Evolutionary conservation across 164 flowering plant species (phyloP).

Genomic region (Pachysandra terminalis): DNA sequence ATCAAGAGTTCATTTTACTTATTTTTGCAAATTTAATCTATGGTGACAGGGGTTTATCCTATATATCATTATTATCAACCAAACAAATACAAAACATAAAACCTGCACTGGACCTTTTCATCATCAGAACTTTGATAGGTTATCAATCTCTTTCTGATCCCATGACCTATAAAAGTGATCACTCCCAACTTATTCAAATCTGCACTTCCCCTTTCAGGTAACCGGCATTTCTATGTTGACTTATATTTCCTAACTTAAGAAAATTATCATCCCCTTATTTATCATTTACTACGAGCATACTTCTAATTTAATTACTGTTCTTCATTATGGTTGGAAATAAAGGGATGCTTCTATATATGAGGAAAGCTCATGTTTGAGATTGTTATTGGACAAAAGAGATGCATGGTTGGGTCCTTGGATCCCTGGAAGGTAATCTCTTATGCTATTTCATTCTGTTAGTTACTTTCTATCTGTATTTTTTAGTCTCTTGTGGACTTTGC

Average conservation of each 20-base stretch:
- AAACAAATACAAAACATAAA: slow-evolving; percentile 49
- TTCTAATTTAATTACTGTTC: neutral
- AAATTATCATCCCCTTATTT: neutral
- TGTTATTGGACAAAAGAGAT: slow-evolving; percentile 89
- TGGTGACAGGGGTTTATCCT: slow-evolving; percentile 74
- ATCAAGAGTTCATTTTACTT: neutral
- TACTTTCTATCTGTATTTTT: neutral
- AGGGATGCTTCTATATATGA: slow-evolving; percentile 79
- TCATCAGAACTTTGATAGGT: slow-evolving; percentile 61
- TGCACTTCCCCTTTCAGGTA: slow-evolving; percentile 89
- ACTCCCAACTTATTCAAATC: slow-evolving; percentile 63
- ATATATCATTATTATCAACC: slow-evolving; percentile 40
- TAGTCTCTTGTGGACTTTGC: neutral
- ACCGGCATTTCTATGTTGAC: neutral
- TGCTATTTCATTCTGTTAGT: neutral
- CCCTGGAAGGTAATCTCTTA: slow-evolving; percentile 76
- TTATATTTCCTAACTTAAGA: neutral
- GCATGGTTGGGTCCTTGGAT: slow-evolving; percentile 98
- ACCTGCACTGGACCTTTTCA: slow-evolving; percentile 55
- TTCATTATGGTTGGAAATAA: slow-evolving; percentile 11
- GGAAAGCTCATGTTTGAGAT: slow-evolving; percentile 87
- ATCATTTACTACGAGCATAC: neutral
- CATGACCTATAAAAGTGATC: slow-evolving; percentile 70
- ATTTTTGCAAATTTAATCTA: neutral
- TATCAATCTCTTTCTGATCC: slow-evolving; percentile 90